These are phyloP conservation scores for Alternaria sp. DNA, from an alignment of 2,329 filamentous ascomycete genomes.

Conservation along the genomic window DNA sequence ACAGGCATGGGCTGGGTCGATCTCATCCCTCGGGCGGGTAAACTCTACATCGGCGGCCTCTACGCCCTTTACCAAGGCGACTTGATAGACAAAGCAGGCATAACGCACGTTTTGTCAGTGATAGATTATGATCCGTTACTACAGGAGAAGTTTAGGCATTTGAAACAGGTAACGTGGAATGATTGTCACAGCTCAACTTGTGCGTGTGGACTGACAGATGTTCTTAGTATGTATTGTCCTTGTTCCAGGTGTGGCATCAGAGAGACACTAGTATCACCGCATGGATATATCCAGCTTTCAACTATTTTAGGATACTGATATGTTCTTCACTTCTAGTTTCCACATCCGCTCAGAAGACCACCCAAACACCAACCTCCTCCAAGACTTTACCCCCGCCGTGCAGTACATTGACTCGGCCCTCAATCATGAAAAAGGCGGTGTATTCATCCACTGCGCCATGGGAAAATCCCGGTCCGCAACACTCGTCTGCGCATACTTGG, in stretches of 20 bases:
- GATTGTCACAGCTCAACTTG: too few species aligned
- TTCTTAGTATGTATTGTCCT: not conserved
- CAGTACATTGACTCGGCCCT: conserved; percentile 35
- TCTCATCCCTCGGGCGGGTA: conserved; percentile 41
- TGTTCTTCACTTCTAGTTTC: not conserved
- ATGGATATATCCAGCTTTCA: too few species aligned
- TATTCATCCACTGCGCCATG: conserved; percentile 47
- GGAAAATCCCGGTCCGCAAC: conserved; percentile 44
- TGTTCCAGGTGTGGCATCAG: too few species aligned
- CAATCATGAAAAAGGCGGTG: conserved; percentile 15
- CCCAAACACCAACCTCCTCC: conserved; percentile 39
- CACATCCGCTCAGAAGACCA: conserved; percentile 43
- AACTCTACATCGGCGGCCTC: conserved; percentile 52
- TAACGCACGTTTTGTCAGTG: conserved; percentile 43
- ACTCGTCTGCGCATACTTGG: conserved; percentile 42
- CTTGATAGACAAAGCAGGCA: conserved; percentile 38
- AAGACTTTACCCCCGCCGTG: conserved; percentile 30
- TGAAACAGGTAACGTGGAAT: conserved; percentile 23
- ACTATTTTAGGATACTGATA: not conserved
- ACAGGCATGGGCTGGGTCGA: conserved; percentile 50
- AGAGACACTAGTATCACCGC: too few species aligned
- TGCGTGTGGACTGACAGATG: too few species aligned
- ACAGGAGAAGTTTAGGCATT: conserved; percentile 31
- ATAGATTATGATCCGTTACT: conserved; percentile 43
- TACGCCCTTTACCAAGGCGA: conserved; percentile 51